Base-by-base conservation (phyloP, 2,329 filamentous ascomycete genomes). In the Nigrograna mackinnonii region DNA sequence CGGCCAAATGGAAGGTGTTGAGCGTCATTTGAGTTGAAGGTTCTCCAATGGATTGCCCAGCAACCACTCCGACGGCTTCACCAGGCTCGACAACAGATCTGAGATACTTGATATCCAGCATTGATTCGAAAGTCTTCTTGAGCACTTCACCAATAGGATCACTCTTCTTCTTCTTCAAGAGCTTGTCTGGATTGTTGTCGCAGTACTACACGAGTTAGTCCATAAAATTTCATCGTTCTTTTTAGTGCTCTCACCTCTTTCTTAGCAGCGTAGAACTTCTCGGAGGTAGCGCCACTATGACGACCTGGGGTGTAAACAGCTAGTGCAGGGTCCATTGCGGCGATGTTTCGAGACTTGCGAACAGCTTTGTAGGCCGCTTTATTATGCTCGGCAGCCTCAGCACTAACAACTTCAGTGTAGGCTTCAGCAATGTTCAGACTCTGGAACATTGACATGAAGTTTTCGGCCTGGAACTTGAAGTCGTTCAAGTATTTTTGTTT, bases 1-100 rank as follows among this genome's bases (percentile, higher is more conserved):
- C 94, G 69, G 94, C 94, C 82, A 99, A 89, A 80, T 99, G 94
- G 82, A 99, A 99, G 20, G 95, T 99, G 73, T 99, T 99, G 41
- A 99, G 76, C 6, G 95, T 99, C 95, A 99, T 99, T 69, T 99
- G 94, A 9, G 94, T 99, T 2, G 91, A 96, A 6, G 95, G 94
- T 66, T 99, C 95, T 64, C 94, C 94, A 31, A 99, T 85, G 22
- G 92, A 97, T 71, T 99, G 94, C 7, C 91, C 91, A 37, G 95
- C 95, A 45, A 99, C 89, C 50, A 99, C 95, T 54, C 94, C 94
- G 19, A 99, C 91, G 19, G 94, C 92, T 73, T 99, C 95, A 34
- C 94, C 94, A 20, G 94, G 90, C 58, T 99, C 92, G 18, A 96
- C 87, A 6, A 96, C 79, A 2, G 91, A 96, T 55, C 86, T 87